phyloP scores from a whole-genome alignment of 2,329 filamentous ascomycete genomes.

The Fusarium gaditjirri region DNA sequence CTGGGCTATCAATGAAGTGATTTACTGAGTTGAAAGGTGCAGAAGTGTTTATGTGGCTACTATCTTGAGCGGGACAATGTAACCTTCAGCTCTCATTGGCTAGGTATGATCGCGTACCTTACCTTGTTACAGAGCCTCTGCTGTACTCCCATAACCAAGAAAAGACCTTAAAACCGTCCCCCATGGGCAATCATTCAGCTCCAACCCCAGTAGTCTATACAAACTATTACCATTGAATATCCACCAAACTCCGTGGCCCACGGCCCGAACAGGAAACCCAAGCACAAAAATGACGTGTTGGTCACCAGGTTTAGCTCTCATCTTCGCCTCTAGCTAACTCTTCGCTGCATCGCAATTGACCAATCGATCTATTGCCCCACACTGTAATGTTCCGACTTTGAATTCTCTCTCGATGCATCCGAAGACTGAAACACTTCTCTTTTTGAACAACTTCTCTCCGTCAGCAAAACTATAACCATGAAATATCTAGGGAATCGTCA shows the following conservation, averaged over 20 bases:
- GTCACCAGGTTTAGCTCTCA: constrained; percentile 1
- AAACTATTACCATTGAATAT: constrained; percentile 27
- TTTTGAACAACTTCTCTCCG: background rate
- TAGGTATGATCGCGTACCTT: background rate
- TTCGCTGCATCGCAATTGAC: constrained; percentile 21
- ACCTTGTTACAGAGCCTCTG: background rate
- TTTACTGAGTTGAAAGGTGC: background rate
- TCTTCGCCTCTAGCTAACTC: background rate
- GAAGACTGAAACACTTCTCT: background rate
- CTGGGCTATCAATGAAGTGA: background rate
- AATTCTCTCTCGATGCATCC: background rate
- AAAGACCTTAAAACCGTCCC: constrained; percentile 4
- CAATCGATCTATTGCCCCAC: constrained; percentile 27
- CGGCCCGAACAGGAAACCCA: constrained; percentile 6
- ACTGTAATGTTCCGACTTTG: background rate
- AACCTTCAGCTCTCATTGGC: constrained; percentile 10
- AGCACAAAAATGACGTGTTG: constrained; percentile 16
- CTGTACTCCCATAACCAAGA: background rate
- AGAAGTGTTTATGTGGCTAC: background rate
- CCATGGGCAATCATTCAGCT: constrained; percentile 24
- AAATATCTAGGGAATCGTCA: background rate
- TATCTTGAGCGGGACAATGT: background rate
- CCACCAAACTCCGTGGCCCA: constrained; percentile 2
- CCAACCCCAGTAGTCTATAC: background rate
- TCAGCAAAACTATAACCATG: background rate